Evolutionary conservation across 2,329 filamentous ascomycete genomes (phyloP), one percentile per base, ranked within the genome.

Genomic region (Pestalotiopsis sp.): DNA sequence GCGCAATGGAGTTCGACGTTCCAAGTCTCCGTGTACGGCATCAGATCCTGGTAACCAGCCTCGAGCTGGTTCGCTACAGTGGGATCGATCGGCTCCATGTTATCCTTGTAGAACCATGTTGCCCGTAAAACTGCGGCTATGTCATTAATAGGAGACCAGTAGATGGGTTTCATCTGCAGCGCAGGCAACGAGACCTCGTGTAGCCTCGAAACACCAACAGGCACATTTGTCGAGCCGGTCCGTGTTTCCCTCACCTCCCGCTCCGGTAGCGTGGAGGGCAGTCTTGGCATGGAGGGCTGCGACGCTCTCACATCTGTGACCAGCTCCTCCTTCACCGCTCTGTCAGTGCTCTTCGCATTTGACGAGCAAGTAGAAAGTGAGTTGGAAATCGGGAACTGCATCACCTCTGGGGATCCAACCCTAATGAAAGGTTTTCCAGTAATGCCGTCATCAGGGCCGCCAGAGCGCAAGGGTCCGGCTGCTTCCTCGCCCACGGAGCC

Each of bases 61-160:
- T 99, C 96, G 1, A 99, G 85, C 78, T 94, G 94, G 73, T 98
- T 99, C 9, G 96, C 94, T 40, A 98, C 91, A 17, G 89, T 83
- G 0, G 93, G 88, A 70, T 97, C 93, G 5, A 99, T 88, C 0
- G 96, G 96, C 68, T 93, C 83, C 94, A 98, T 97, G 1, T 92
- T 95, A 75, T 98, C 94, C 81, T 92, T 92, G 79, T 98, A 98
- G 78, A 99, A 99, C 96, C 96, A 99, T 0, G 95, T 98, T 0
- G 92, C 94, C 71, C 96, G 87, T 67, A 92, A 86, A 1, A 98
- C 94, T 44, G 90, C 85, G 6, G 93, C 91, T 39, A 97, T 88
- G 75, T 98, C 96, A 74, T 97, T 94, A 39, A 98, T 87, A 7
- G 96, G 95, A 20, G 92, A 94, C 96, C 96, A 99, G 77, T 99